phyloP scores from a whole-genome alignment of 2,329 filamentous ascomycete genomes.

The Trichoderma cornu-damae region DNA sequence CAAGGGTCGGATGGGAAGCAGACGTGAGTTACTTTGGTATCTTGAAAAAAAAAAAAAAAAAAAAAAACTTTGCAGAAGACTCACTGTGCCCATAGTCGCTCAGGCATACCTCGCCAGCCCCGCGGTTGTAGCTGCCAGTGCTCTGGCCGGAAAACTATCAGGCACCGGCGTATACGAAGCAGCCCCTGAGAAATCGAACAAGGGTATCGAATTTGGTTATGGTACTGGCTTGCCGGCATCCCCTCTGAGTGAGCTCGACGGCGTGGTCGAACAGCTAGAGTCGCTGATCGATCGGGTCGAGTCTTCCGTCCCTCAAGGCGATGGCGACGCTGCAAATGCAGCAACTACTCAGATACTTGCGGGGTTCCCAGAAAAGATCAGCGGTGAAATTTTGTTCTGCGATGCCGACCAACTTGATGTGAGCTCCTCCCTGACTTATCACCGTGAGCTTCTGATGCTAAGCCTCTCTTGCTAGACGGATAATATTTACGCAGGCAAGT shows the following conservation, averaged over 20 bases:
- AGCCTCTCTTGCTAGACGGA: too few species aligned
- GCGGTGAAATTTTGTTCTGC: conserved; percentile 76
- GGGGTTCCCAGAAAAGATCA: conserved; percentile 77
- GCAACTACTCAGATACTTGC: conserved; percentile 57
- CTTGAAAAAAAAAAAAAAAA: too few species aligned
- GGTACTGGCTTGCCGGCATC: conserved; percentile 66
- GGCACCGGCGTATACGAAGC: conserved; percentile 77
- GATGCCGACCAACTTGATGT: conserved; percentile 76
- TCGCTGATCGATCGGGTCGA: conserved; percentile 17
- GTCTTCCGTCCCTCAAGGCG: not conserved
- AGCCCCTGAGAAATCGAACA: conserved; percentile 62
- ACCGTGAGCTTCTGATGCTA: too few species aligned
- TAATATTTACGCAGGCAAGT: conserved; percentile 73
- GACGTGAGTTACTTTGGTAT: too few species aligned
- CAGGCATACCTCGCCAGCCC: conserved; percentile 84
- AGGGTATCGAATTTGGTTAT: conserved; percentile 64
- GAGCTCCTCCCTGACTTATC: too few species aligned
- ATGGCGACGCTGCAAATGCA: conserved; percentile 22
- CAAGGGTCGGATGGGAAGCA: conserved; percentile 76
- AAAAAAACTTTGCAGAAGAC: too few species aligned
- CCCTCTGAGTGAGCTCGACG: conserved; percentile 66
- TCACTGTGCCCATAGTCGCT: too few species aligned
- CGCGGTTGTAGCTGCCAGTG: conserved; percentile 87
- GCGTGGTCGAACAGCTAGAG: conserved; percentile 56
- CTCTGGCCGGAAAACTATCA: conserved; percentile 65